Evolutionary conservation across 228 moss, liverwort and hornwort species (phyloP), one percentile per base, ranked within the genome.

Genomic region (Sphagnum fallax): DNA sequence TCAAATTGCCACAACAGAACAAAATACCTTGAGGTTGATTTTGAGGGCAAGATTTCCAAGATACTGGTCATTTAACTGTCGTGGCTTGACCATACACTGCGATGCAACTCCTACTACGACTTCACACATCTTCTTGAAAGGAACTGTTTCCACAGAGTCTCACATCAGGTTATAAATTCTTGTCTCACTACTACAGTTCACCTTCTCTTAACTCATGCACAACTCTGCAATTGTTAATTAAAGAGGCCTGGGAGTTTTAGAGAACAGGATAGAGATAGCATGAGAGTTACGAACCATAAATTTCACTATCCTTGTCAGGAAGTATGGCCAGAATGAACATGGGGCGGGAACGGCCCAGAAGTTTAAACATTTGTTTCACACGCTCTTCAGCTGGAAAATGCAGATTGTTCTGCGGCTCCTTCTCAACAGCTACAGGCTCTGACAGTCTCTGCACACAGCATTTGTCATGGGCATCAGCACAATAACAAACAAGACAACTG

Each of bases 1-100:
- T 18, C 47, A 9, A 65, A 65, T 47, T 65, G 47, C 6, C 12
- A 7, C 12, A 8, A 11, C 10, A 5, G 61, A 50, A 67, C 32
- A 50, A 52, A 49, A 53, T 70, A 91, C 96, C 90, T 93, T 98
- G 16, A 91, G 66, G 65, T 98, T 98, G 62, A 98, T 98, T 68
- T 98, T 98, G 13, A 98, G 67, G 1, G 93, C 91, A 48, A 98
- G 78, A 65, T 93, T 98, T 1, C 91, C 91, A 16, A 98, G 52
- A 65, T 98, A 98, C 32, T 98, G 97, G 49, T 85, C 73, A 51
- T 80, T 91, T 5, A 93, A 82, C 4, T 87, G 66, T 5, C 91
- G 83, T 5, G 93, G 91, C 51, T 90, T 93, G 4, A 88, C 85
- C 61, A 98, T 90, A 69, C 97, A 93, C 70, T 93, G 93, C 4